Evolutionary conservation across 2,329 filamentous ascomycete genomes (phyloP).

Genomic region (Trichoderma simmonsii): DNA sequence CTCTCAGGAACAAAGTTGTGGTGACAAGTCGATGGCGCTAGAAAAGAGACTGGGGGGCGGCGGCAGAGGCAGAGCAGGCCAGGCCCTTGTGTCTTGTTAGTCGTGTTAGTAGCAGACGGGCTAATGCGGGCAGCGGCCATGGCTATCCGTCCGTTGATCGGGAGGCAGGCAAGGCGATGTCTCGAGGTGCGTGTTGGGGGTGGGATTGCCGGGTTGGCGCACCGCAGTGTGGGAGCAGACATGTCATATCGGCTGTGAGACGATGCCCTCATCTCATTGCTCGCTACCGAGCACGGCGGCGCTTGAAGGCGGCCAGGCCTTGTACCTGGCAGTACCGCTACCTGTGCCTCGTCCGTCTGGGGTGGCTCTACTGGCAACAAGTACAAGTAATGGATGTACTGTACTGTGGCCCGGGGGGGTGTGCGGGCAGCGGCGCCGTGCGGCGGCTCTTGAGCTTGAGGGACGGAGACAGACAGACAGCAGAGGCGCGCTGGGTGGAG

Average conservation of each 20-base stretch:
- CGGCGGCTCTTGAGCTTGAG: slow-evolving; percentile 5
- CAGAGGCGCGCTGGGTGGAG: slow-evolving; percentile 1
- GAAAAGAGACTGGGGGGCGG: slow-evolving; percentile 7
- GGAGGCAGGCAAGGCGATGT: slow-evolving; percentile 28
- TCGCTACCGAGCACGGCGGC: background rate
- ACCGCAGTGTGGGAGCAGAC: slow-evolving; percentile 29
- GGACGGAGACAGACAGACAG: background rate
- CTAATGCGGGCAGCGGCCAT: slow-evolving; percentile 20
- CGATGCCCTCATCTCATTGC: slow-evolving; percentile 18
- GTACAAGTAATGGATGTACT: background rate
- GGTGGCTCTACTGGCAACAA: background rate
- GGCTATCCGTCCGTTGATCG: slow-evolving; percentile 26
- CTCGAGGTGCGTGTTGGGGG: slow-evolving; percentile 22
- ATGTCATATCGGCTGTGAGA: slow-evolving; percentile 37
- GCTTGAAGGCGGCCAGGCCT: background rate
- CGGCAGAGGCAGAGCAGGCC: slow-evolving; percentile 19
- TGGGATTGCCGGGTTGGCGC: slow-evolving; percentile 19
- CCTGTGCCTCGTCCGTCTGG: background rate
- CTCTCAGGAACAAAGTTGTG: slow-evolving; percentile 10
- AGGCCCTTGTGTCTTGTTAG: background rate
- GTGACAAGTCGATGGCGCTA: slow-evolving; percentile 19
- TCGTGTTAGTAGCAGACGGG: background rate
- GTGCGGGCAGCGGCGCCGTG: slow-evolving; percentile 2
- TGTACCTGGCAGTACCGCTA: slow-evolving; percentile 4
- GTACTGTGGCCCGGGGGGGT: slow-evolving; percentile 6